Evolutionary conservation across 371 early-diverging fungal genomes (phyloP), one percentile per base, ranked within the genome.

Genomic region (Mortierella sp.): DNA sequence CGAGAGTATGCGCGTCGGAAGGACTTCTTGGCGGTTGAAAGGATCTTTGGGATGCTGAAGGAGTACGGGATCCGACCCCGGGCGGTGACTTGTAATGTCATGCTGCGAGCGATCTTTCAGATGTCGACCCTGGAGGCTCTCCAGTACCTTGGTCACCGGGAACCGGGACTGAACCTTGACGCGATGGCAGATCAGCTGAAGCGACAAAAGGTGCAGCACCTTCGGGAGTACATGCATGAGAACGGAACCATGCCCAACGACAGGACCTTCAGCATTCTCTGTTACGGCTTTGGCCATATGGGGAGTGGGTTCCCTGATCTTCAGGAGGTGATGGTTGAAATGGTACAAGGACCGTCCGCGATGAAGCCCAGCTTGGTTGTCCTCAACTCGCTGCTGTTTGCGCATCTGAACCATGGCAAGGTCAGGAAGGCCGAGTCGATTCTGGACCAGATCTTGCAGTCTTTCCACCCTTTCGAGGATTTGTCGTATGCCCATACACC

Each of bases 251-350:
- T 46, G n/a, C 77, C 76, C 21, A 77, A 81, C 48, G 76, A 78
- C n/a, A n/a, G n/a, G 27, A 85, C 82, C 0, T 78, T 71, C 76
- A 81, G 85, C 41, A 85, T 46, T 0, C 71, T 81, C 18, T 78
- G 81, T 43, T 81, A 85, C 56, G 85, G 85, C 24, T 85, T 60
- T 27, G 85, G 85, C 12, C 82, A 85, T 72, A 44, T 85, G 68
- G 56, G 60, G 44, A 82, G 76, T 10, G 85, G 82, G 8, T 79
- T 79, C 32, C 70, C 74, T 0, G 85, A 85, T 55, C 65, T 85
- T 29, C 56, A 44, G 35, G 46, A 65, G 27, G 38, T 60, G 51
- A 71, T 85, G 79, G 32, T 4, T 6, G 85, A 85, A 29, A 81
- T 85, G 75, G 8, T 43, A 0, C 63, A 38, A 35, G 49, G 29